Evolutionary conservation across 1,284 basidiomycete species (phyloP).

Genomic region (Neonothopanus nambi): DNA sequence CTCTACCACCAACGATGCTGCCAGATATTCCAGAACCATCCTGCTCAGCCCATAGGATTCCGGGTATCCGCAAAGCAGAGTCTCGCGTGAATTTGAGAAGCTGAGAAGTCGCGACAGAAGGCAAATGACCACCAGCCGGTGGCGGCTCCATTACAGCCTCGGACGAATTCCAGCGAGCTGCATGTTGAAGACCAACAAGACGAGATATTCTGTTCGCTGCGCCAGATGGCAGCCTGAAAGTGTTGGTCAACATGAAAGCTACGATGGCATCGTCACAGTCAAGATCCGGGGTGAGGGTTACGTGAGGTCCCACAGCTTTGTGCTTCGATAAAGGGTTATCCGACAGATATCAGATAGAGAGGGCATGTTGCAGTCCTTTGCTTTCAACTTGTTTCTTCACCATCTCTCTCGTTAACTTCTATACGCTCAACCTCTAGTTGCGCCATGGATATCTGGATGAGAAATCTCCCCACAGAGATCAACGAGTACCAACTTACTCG

Average conservation of each 20-base stretch:
- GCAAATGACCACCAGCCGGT: constrained; percentile 72
- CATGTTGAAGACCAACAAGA: constrained; percentile 13
- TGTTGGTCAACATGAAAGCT: constrained; percentile 37
- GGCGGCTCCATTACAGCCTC: constrained; percentile 51
- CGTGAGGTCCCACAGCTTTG: not conserved
- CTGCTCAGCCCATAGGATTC: constrained; percentile 69
- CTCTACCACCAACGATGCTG: constrained; percentile 68
- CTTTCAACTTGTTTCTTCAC: too few species aligned
- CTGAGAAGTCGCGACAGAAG: constrained; percentile 66
- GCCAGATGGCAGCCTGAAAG: constrained; percentile 17
- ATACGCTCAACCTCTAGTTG: too few species aligned
- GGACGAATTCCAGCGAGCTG: constrained; percentile 48
- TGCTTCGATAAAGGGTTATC: too few species aligned
- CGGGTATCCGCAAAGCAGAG: constrained; percentile 69
- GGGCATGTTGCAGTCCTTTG: too few species aligned
- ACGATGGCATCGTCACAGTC: constrained; percentile 14
- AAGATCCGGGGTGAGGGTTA: constrained; percentile 40
- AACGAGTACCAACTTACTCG: constrained; percentile 59
- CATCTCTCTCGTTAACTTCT: too few species aligned
- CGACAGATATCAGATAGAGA: too few species aligned
- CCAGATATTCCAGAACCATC: constrained; percentile 43
- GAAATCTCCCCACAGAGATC: constrained; percentile 44
- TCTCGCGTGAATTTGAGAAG: constrained; percentile 66
- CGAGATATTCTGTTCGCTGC: constrained; percentile 19
- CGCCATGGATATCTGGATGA: constrained; percentile 52